A percentile compares a stretch with the other conserved stretches of the same genome.
These are phyloP conservation scores for Termitomyces sp. DNA, from an alignment of 768 basidiomycete genomes.

Conservation along the genomic window DNA sequence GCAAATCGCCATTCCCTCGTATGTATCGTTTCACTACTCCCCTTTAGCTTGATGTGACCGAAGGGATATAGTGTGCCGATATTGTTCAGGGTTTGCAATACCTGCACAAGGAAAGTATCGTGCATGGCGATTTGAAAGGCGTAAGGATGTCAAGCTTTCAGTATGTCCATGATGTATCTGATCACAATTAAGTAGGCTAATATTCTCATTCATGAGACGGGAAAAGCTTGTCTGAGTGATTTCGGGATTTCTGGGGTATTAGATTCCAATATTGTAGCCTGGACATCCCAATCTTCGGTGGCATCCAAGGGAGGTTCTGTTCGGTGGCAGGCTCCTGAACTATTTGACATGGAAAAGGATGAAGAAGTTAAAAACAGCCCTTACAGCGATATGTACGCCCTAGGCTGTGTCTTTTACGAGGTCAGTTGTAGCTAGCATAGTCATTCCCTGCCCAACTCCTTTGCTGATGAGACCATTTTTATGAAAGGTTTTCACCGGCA, in stretches of 20 bases:
- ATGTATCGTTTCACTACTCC: too few species aligned
- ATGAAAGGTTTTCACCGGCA: neutral
- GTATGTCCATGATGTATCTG: too few species aligned
- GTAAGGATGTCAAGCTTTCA: neutral
- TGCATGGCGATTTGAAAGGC: slow-evolving; percentile 1
- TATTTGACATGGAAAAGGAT: neutral
- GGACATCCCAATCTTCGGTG: neutral
- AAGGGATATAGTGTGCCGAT: neutral
- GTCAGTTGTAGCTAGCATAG: neutral
- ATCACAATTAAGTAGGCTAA: neutral
- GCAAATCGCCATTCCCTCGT: neutral
- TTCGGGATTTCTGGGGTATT: neutral
- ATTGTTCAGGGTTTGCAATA: neutral
- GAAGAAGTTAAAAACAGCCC: neutral
- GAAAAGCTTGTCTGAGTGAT: neutral
- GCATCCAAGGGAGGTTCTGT: neutral
- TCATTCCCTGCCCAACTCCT: too few species aligned
- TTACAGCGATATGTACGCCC: neutral
- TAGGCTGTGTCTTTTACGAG: slow-evolving; percentile 1
- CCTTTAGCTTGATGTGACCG: neutral
- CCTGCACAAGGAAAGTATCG: neutral
- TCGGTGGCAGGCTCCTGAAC: slow-evolving; percentile 4
- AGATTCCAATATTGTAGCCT: neutral
- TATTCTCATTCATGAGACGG: neutral
- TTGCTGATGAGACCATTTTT: neutral